Conservation (phyloP, 1,139 yeast genomes). For the Taphrina deformans region DNA sequence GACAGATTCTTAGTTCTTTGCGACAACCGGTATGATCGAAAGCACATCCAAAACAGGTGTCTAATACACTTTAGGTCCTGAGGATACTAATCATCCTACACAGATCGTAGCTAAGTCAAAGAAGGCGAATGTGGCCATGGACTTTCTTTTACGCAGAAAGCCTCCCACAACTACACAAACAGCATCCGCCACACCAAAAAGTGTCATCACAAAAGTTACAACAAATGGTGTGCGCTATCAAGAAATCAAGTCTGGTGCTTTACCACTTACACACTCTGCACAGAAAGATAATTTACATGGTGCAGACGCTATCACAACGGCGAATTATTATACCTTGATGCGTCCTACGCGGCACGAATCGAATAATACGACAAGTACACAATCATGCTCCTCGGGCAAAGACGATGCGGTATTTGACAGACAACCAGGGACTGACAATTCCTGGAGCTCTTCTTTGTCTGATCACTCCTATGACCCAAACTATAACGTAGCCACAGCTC, state of each 20-base stretch:
- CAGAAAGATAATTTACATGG: neutral
- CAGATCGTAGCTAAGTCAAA: neutral
- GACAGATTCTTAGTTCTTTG: neutral
- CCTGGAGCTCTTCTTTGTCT: neutral
- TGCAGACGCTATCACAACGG: neutral
- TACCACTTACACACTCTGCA: neutral
- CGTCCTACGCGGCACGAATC: neutral
- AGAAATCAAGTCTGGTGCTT: neutral
- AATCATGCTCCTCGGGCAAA: no score
- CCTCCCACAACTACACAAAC: neutral
- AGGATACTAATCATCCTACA: neutral
- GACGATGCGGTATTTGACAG: neutral
- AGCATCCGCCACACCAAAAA: neutral
- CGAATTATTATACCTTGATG: neutral
- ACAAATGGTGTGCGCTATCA: neutral
- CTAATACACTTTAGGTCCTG: slow-evolving; percentile 3
- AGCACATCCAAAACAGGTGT: neutral
- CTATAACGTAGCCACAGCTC: neutral
- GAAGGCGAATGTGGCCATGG: neutral
- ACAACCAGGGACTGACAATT: neutral
- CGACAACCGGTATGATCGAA: slow-evolving; percentile 4
- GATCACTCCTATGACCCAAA: neutral
- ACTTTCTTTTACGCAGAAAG: neutral
- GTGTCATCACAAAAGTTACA: neutral
- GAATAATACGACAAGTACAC: neutral